phyloP scores from a whole-genome alignment of 2,329 filamentous ascomycete genomes.

The Phialophora chinensis region DNA sequence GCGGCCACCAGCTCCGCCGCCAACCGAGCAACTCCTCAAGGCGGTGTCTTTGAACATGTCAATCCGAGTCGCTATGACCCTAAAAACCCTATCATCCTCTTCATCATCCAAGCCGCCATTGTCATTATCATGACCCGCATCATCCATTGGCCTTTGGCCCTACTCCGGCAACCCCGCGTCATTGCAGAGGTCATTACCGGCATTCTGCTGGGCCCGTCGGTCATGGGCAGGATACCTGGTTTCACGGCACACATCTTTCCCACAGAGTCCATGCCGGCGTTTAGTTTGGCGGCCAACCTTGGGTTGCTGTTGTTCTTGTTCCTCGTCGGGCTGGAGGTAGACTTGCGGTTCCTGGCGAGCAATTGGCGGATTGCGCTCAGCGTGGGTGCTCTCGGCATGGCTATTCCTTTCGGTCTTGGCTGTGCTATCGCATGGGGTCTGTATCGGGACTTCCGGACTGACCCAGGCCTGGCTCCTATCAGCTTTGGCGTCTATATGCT shows the following conservation, averaged over 20 bases:
- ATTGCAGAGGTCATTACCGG: constrained; percentile 87
- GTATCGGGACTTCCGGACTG: constrained; percentile 72
- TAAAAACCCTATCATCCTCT: constrained; percentile 74
- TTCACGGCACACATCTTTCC: constrained; percentile 82
- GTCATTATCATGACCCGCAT: constrained; percentile 77
- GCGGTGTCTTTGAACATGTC: constrained; percentile 72
- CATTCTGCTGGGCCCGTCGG: constrained; percentile 82
- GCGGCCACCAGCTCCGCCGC: constrained; percentile 37
- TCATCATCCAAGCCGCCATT: constrained; percentile 75
- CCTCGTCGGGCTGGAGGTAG: constrained; percentile 84
- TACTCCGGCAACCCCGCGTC: constrained; percentile 78
- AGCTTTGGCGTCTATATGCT: constrained; percentile 69
- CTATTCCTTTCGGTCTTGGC: constrained; percentile 80
- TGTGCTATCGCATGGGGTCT: constrained; percentile 80
- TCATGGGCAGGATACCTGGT: constrained; percentile 83
- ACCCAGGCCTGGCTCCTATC: constrained; percentile 62
- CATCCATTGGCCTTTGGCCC: constrained; percentile 77
- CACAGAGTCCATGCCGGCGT: constrained; percentile 71
- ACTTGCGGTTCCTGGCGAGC: constrained; percentile 74
- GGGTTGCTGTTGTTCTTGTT: constrained; percentile 86
- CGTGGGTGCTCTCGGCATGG: constrained; percentile 80
- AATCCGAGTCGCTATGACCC: constrained; percentile 72
- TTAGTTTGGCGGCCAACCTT: constrained; percentile 80
- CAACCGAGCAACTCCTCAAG: constrained; percentile 60
- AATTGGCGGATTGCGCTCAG: constrained; percentile 82